Percentiles rank a stretch among this genome's conserved stretches.
These are phyloP conservation scores for Nigrospora osmanthi DNA, from an alignment of 2,329 filamentous ascomycete species.

Conservation along the genomic window DNA sequence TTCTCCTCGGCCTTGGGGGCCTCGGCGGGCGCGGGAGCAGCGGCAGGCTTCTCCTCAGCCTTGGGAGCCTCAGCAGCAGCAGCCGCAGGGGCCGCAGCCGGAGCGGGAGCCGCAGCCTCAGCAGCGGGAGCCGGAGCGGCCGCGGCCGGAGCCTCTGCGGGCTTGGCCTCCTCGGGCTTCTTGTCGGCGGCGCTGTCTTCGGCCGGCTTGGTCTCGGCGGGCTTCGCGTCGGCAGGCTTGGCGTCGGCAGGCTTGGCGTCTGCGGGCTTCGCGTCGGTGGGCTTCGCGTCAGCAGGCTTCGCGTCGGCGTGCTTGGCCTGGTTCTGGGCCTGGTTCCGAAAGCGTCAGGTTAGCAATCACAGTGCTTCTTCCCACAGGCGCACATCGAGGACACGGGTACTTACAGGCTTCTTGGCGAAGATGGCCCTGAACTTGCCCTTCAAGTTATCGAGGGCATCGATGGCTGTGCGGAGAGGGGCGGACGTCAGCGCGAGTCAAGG, in stretches of 20 bases:
- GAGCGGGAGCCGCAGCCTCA: background rate
- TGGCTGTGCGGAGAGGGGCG: constrained; percentile 24
- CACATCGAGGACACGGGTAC: background rate
- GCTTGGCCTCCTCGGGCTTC: constrained; percentile 3
- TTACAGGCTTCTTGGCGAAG: constrained; percentile 38
- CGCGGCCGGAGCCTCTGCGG: constrained; percentile 3
- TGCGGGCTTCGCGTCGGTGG: constrained; percentile 7
- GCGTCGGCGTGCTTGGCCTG: constrained; percentile 16
- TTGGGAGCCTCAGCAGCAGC: background rate
- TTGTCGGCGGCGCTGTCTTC: constrained; percentile 6
- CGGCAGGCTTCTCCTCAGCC: constrained; percentile 5
- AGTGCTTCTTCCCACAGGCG: too few species aligned
- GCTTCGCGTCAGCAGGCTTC: constrained; percentile 15
- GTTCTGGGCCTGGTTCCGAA: background rate
- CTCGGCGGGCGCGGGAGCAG: constrained; percentile 8
- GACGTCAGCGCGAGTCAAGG: constrained; percentile 8
- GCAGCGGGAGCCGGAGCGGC: constrained; percentile 10
- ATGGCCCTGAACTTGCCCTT: constrained; percentile 47
- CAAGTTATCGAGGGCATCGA: constrained; percentile 43
- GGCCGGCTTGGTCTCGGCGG: constrained; percentile 8
- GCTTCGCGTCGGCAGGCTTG: constrained; percentile 3
- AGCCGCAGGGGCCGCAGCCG: background rate
- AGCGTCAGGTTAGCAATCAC: background rate
- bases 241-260: constrained; percentile 19
- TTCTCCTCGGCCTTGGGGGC: background rate